Conservation (phyloP, 2,329 filamentous ascomycete species). For the Monosporascus sp. region DNA sequence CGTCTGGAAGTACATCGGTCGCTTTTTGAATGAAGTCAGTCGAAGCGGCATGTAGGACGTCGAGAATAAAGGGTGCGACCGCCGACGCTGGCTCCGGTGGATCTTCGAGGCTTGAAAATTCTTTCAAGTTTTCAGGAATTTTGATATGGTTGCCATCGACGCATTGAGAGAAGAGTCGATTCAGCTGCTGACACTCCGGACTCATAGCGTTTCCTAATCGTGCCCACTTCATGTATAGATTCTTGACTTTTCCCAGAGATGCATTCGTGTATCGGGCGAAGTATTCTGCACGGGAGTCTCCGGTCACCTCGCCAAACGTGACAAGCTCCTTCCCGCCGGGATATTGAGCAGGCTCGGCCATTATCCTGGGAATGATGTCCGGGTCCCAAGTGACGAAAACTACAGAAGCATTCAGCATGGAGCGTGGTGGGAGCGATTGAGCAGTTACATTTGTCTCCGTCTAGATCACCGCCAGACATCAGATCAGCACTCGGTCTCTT, state of each 20-base stretch:
- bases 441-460: constrained; percentile 33
- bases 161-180: constrained; percentile 34
- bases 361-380: constrained; percentile 30
- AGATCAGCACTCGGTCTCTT: constrained; percentile 32
- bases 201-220: constrained; percentile 30
- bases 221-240: constrained; percentile 36
- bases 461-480: constrained; percentile 37
- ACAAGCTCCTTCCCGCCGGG: constrained; percentile 32
- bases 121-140: constrained; percentile 17
- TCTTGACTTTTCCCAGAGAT: constrained; percentile 33
- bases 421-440: background rate
- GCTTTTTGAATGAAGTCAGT: constrained; percentile 8
- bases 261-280: constrained; percentile 34
- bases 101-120: constrained; percentile 20
- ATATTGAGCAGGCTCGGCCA: constrained; percentile 32
- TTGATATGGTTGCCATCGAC: constrained; percentile 35
- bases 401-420: constrained; percentile 5
- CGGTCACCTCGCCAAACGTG: constrained; percentile 29
- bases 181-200: constrained; percentile 34
- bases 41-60: constrained; percentile 27
- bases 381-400: constrained; percentile 37
- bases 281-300: constrained; percentile 32
- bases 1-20: too few relatives aligned
- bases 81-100: constrained; percentile 17
- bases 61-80: constrained; percentile 28